Evolutionary conservation across 2,329 filamentous ascomycete genomes (phyloP), one percentile per base, ranked within the genome.

Genomic region (Sporothrix brunneoviolacea): DNA sequence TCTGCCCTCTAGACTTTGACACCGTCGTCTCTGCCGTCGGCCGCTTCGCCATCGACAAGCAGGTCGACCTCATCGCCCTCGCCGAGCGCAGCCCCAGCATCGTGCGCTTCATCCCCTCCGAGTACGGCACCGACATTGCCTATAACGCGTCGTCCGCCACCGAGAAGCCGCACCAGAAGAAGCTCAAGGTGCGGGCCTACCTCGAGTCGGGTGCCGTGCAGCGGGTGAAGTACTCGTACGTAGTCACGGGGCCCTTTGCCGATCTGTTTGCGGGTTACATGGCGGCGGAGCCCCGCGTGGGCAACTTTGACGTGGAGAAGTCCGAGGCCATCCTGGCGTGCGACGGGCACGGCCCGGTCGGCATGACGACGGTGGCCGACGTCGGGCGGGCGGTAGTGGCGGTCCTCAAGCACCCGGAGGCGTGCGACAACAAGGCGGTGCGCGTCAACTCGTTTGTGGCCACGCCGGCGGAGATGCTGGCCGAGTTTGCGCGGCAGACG

Each of bases 71-170:
- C 4, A 53, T 55, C 27, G 38, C 36, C 6, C 48, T 55, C 1
- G 79, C 80, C 19, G 74, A 76, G 39, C 70, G 70, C 18, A 63
- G 66, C n/a, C 44, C 50, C 18, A 69, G 67, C 32, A 72, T 83
- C 16, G 69, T 70, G 46, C 73, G 73, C 63, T 83, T 83, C 67
- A 33, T 55, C 19, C 53, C 53, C 3, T 55, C 53, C 33, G 53
- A 55, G 37, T 55, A 46, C 21, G 53, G 53, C 13, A 55, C 51
- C 22, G 53, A 55, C 36, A 46, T 55, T 12, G 50, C 40, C 12
- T 55, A 42, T 28, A 40, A 53, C 16, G 40, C 48, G 4, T 45
- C 50, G 1, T 55, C 53, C 1, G 53, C 51, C 30, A n/a, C 15
- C n/a, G 53, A 55, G 32, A 48, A 46, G 30, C 50, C 51, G 3